phyloP scores from a whole-genome alignment of 192 early-diverging fungal genomes.

The Coemansia sp. region DNA sequence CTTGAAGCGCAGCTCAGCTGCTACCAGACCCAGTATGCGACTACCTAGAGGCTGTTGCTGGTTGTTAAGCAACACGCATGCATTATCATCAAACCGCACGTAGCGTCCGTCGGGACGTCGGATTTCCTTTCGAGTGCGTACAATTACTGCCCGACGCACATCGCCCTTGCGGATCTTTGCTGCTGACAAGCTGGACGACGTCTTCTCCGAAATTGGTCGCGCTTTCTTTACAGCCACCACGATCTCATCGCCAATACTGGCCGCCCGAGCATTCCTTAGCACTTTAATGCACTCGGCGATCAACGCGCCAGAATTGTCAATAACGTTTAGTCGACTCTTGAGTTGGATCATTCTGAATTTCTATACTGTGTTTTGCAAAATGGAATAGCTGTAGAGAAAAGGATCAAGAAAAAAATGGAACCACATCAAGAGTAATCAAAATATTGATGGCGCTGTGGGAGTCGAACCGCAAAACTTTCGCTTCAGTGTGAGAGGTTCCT shows the following conservation, averaged over 20 bases:
- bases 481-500: background rate
- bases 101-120: constrained; percentile 87
- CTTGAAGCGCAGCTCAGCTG: constrained; percentile 87
- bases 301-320: constrained; percentile 96
- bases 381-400: background rate
- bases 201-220: constrained; percentile 64
- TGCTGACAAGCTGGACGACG: constrained; percentile 51
- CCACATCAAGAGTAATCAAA: background rate
- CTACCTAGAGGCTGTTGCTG: constrained; percentile 92
- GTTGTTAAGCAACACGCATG: constrained; percentile 91
- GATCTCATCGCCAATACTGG: constrained; percentile 84
- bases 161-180: constrained; percentile 92
- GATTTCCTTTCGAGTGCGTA: constrained; percentile 86
- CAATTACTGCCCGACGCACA: constrained; percentile 86
- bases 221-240: constrained; percentile 95
- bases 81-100: constrained; percentile 96
- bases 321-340: constrained; percentile 83
- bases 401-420: no score
- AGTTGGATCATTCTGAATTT: constrained; percentile 67
- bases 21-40: constrained; percentile 87
- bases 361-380: background rate
- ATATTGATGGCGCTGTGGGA: background rate
- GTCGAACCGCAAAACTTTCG: background rate
- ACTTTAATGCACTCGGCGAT: constrained; percentile 95
- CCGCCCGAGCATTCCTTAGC: constrained; percentile 73